These are phyloP conservation scores for Entonaema liquescens DNA, from an alignment of 495 filamentous ascomycete species.

Conservation along the genomic window DNA sequence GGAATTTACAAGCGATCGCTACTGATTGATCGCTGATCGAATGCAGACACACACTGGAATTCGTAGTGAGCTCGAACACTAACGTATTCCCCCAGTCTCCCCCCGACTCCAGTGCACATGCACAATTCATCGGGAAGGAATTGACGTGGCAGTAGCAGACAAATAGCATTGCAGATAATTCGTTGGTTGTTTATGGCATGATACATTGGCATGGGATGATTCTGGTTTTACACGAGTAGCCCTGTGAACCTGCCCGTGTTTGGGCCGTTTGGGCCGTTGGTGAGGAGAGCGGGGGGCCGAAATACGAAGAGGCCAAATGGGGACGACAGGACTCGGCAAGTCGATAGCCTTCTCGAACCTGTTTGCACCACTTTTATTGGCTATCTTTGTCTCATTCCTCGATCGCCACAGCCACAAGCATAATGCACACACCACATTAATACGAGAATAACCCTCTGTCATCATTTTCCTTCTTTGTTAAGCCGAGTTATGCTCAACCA, in stretches of 20 bases:
- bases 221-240: conserved; percentile 40
- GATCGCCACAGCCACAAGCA: conserved; percentile 33
- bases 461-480: background rate
- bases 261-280: conserved; percentile 16
- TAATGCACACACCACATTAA: conserved; percentile 24
- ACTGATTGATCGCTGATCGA: conserved; percentile 16
- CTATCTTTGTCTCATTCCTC: conserved; percentile 27
- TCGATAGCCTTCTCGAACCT: conserved; percentile 39
- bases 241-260: conserved; percentile 9
- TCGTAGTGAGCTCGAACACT: too few species aligned
- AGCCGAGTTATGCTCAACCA: background rate
- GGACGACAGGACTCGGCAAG: conserved; percentile 20
- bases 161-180: conserved; percentile 23
- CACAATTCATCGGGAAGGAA: conserved; percentile 14
- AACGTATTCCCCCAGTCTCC: background rate
- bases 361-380: conserved; percentile 36
- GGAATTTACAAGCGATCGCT: conserved; percentile 31
- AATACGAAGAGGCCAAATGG: conserved; percentile 44
- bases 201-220: conserved; percentile 40
- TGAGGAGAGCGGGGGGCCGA: conserved; percentile 18
- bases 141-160: conserved; percentile 30
- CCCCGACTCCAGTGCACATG: background rate
- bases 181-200: conserved; percentile 36
- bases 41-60: background rate
- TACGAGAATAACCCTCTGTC: conserved; percentile 31